Evolutionary conservation across 1,284 basidiomycete species (phyloP).

Genomic region (Naganishia sp.): DNA sequence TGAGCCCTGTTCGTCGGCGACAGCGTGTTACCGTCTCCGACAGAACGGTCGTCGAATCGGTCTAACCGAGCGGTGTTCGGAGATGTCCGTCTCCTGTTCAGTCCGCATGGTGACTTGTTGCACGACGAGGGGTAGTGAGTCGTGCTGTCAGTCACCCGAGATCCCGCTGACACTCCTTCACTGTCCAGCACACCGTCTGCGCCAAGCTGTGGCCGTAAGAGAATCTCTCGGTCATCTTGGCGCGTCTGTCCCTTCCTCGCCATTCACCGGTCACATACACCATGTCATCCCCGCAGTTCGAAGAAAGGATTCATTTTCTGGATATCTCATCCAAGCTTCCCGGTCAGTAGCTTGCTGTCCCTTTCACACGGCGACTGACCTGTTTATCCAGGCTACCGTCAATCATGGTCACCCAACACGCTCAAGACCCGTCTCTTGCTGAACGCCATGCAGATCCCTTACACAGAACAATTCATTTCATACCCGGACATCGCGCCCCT

Average conservation of each 20-base stretch:
- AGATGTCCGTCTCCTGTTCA: too few species aligned
- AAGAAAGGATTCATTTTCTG: conserved; percentile 13
- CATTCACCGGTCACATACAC: neutral
- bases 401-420: conserved; percentile 37
- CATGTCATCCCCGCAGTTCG: conserved; percentile 12
- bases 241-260: too few species aligned
- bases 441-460: conserved; percentile 35
- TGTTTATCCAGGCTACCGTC: conserved; percentile 9
- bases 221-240: too few species aligned
- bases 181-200: neutral
- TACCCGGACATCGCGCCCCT: conserved; percentile 36
- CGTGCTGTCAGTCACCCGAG: too few species aligned
- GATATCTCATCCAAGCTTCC: conserved; percentile 15
- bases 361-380: neutral
- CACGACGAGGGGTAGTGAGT: too few species aligned
- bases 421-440: conserved; percentile 33
- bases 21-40: too few species aligned
- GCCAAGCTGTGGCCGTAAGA: too few species aligned
- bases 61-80: too few species aligned
- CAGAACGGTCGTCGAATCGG: too few species aligned
- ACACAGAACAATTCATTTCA: conserved; percentile 32
- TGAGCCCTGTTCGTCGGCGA: too few species aligned
- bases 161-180: too few species aligned
- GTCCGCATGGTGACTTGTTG: too few species aligned
- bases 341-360: conserved; percentile 14